Conservation (phyloP, 1,284 basidiomycete species). For the Trametes versicolor region DNA sequence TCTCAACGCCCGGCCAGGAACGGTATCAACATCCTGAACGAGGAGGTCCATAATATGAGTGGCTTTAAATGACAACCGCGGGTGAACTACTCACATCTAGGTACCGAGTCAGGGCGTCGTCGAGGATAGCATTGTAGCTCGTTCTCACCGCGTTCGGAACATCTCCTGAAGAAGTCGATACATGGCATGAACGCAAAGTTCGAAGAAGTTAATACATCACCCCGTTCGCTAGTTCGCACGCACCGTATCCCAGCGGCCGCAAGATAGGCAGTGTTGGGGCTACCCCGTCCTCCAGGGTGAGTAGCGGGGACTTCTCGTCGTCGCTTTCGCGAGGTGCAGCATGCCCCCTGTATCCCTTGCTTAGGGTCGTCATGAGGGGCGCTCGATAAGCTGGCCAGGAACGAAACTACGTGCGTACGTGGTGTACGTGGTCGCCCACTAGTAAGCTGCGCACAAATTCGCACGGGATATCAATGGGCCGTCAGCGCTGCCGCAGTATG, state of each 20-base stretch:
- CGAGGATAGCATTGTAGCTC: slow-evolving; percentile 3
- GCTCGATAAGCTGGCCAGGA: no score
- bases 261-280: neutral
- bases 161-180: neutral
- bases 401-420: no score
- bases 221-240: neutral
- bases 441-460: no score
- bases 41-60: neutral
- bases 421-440: no score
- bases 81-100: neutral
- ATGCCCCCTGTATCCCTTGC: neutral
- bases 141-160: slow-evolving; percentile 1
- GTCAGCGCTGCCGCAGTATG: no score
- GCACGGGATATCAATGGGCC: no score
- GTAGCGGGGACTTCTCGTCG: neutral
- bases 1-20: slow-evolving; percentile 5
- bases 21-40: slow-evolving; percentile 13
- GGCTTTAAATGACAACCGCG: neutral
- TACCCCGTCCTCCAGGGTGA: neutral
- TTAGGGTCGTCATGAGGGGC: no score
- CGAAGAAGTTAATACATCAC: neutral
- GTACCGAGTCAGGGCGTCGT: neutral
- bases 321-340: neutral
- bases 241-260: neutral
- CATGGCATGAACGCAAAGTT: no score